A percentile compares a stretch with the other conserved stretches of the same genome.
Conservation (phyloP, 1,139 yeast genomes). For the Protomyces gravidus region DNA sequence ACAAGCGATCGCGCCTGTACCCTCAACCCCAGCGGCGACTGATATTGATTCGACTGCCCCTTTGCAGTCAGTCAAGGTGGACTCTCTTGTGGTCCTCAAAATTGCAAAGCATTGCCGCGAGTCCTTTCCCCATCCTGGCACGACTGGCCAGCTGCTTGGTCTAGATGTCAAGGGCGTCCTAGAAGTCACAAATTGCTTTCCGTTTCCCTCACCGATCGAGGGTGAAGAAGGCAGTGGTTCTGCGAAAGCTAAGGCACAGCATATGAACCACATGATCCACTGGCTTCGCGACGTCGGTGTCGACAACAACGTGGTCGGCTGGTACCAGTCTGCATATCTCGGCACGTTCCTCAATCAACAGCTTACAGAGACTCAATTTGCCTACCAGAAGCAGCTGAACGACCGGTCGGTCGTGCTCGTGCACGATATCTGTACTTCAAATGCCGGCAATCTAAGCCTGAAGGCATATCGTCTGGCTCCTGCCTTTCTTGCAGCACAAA, state of each 20-base stretch:
- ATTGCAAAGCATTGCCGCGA: constrained; percentile 71
- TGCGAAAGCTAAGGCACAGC: constrained; percentile 40
- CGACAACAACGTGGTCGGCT: constrained; percentile 74
- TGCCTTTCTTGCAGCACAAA: constrained; percentile 55
- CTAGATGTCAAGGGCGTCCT: constrained; percentile 56
- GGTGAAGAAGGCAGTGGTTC: constrained; percentile 42
- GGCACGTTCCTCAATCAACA: constrained; percentile 65
- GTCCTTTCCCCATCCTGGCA: constrained; percentile 56
- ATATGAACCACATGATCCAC: constrained; percentile 64
- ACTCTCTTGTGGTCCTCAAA: constrained; percentile 53
- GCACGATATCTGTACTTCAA: constrained; percentile 68
- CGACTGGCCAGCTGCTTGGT: constrained; percentile 75
- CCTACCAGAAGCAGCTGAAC: constrained; percentile 48
- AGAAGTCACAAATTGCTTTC: constrained; percentile 56
- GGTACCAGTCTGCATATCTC: constrained; percentile 68
- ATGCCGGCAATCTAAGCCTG: constrained; percentile 56
- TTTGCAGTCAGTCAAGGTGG: constrained; percentile 29
- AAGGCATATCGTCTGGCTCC: constrained; percentile 67
- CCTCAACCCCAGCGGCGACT: constrained; percentile 25
- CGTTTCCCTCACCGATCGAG: constrained; percentile 53
- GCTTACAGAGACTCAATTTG: constrained; percentile 35
- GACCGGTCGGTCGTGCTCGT: constrained; percentile 51
- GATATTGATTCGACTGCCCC: constrained; percentile 31
- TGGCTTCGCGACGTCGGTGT: constrained; percentile 60
- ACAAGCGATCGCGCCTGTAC: constrained; percentile 26